Conservation (phyloP, 192 early-diverging fungal genomes). For the Phycomyces nitens region DNA sequence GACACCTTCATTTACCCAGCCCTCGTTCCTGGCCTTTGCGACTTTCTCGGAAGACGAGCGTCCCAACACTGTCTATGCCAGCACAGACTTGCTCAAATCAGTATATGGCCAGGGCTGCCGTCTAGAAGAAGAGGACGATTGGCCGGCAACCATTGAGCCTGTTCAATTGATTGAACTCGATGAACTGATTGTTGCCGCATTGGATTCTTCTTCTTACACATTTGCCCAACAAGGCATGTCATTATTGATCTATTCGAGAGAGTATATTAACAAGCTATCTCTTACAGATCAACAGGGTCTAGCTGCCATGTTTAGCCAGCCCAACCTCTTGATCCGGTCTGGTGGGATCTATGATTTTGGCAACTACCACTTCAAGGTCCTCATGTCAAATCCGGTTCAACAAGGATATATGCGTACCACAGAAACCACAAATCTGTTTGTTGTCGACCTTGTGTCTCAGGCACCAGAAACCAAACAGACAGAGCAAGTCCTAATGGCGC, state of each 20-base stretch:
- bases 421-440: conserved; percentile 50
- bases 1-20: too few species aligned
- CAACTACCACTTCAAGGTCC: conserved; percentile 36
- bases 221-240: conserved; percentile 37
- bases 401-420: conserved; percentile 53
- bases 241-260: conserved; percentile 34
- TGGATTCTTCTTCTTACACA: conserved; percentile 49
- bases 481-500: neutral
- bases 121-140: conserved; percentile 20
- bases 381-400: conserved; percentile 63
- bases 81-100: conserved; percentile 15
- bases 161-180: conserved; percentile 53
- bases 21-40: too few species aligned
- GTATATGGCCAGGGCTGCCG: conserved; percentile 23
- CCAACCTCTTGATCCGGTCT: conserved; percentile 39
- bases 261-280: conserved; percentile 28
- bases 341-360: conserved; percentile 32
- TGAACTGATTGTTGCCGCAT: conserved; percentile 61
- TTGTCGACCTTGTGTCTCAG: conserved; percentile 27
- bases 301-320: conserved; percentile 11
- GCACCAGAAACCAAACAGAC: neutral
- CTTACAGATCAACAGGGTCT: conserved; percentile 13
- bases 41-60: neutral
- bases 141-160: conserved; percentile 25
- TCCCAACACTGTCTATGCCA: conserved; percentile 9